Evolutionary conservation across 2,329 filamentous ascomycete species (phyloP).

Genomic region (Colletotrichum karsti): DNA sequence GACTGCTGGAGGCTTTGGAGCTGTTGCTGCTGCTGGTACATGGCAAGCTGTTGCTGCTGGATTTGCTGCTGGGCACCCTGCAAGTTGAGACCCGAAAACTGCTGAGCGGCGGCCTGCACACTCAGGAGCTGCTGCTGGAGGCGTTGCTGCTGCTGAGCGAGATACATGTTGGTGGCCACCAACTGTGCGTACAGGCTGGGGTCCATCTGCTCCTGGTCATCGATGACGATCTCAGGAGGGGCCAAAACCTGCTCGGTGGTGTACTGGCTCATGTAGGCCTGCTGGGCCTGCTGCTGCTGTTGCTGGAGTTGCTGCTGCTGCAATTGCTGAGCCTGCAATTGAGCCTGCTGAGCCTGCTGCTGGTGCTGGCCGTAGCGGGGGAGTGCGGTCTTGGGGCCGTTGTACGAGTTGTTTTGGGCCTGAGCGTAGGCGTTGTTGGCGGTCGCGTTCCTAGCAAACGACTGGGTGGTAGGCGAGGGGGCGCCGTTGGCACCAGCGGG

Average conservation of each 20-base stretch:
- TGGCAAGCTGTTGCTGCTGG: conserved; percentile 53
- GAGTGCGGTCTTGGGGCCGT: conserved; percentile 65
- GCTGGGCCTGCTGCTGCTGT: conserved; percentile 36
- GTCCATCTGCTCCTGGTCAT: conserved; percentile 80
- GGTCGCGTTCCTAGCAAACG: conserved; percentile 52
- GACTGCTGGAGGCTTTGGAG: conserved; percentile 56
- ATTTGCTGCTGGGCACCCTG: conserved; percentile 58
- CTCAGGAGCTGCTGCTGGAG: conserved; percentile 91
- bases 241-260: conserved; percentile 84
- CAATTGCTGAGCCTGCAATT: conserved; percentile 35
- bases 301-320: conserved; percentile 37
- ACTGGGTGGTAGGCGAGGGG: conserved; percentile 52
- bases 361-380: conserved; percentile 54
- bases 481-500: conserved; percentile 66
- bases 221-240: conserved; percentile 81
- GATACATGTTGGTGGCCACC: conserved; percentile 88
- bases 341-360: conserved; percentile 26
- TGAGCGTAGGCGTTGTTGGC: conserved; percentile 55
- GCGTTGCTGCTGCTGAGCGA: conserved; percentile 93
- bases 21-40: conserved; percentile 54
- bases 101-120: conserved; percentile 84
- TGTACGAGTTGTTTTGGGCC: conserved; percentile 53
- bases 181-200: conserved; percentile 88
- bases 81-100: conserved; percentile 81
- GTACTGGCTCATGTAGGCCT: conserved; percentile 56